These are phyloP conservation scores for Glomus cerebriforme DNA, from an alignment of 192 early-diverging fungal genomes.

Conservation along the genomic window DNA sequence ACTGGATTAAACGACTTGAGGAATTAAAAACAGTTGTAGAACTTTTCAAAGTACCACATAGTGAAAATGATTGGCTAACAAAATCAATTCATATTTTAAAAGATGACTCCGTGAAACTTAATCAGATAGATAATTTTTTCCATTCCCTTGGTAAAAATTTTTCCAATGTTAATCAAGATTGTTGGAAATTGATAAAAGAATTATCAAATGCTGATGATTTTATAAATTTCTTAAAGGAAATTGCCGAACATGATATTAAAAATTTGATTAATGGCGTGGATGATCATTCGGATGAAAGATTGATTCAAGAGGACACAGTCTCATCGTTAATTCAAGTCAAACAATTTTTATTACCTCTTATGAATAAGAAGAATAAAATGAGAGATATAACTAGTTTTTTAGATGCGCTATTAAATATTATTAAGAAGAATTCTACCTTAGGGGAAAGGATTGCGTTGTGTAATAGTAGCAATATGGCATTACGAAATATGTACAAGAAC, in stretches of 20 bases:
- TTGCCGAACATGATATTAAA: constrained; percentile 27
- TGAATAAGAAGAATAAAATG: not conserved
- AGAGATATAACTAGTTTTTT: not conserved
- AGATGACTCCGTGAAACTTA: not conserved
- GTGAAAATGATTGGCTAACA: not conserved
- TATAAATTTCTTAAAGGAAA: not conserved
- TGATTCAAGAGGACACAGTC: constrained; percentile 29
- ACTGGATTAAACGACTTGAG: not conserved
- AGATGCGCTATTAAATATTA: not conserved
- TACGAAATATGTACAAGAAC: constrained; percentile 26
- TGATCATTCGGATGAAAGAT: constrained; percentile 31
- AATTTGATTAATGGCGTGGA: constrained; percentile 37
- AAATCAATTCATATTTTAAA: not conserved
- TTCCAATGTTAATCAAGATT: not conserved
- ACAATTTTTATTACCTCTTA: constrained; percentile 23
- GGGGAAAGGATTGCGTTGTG: constrained; percentile 17
- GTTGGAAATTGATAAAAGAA: constrained; percentile 3
- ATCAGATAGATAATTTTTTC: not conserved
- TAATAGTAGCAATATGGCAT: constrained; percentile 24
- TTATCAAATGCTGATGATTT: not conserved
- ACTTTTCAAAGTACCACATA: not conserved
- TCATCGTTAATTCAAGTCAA: constrained; percentile 31
- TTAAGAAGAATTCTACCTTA: not conserved
- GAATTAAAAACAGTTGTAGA: not conserved
- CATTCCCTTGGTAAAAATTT: not conserved